These are phyloP conservation scores for Pythium brassicae DNA, from an alignment of 352 stramenopile genomes.

Conservation along the genomic window DNA sequence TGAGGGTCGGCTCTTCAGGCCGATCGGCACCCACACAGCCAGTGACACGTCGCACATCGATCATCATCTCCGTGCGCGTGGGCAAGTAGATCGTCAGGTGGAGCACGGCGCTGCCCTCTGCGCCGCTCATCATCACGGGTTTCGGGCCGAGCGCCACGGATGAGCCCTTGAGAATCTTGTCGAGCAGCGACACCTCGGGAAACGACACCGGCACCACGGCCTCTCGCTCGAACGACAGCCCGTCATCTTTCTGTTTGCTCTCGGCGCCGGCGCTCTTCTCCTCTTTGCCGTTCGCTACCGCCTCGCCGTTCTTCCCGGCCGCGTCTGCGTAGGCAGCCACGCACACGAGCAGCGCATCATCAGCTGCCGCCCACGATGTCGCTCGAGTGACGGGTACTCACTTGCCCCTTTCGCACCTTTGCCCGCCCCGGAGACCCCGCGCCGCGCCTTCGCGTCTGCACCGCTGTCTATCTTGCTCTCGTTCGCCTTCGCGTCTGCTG, in stretches of 20 bases:
- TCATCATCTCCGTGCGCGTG: constrained; percentile 82
- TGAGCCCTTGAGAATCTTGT: constrained; percentile 70
- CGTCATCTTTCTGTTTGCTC: constrained; percentile 27
- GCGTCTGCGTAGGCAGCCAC: constrained; percentile 5
- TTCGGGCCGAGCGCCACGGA: constrained; percentile 43
- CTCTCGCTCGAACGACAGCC: constrained; percentile 71
- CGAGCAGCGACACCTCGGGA: constrained; percentile 68
- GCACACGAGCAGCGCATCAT: neutral
- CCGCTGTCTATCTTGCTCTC: constrained; percentile 9
- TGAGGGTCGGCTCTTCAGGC: too few relatives aligned
- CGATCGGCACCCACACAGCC: too few relatives aligned
- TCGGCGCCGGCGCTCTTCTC: constrained; percentile 12
- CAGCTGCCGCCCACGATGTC: neutral
- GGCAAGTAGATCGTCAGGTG: constrained; percentile 85
- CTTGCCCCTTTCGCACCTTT: constrained; percentile 16
- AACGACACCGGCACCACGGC: constrained; percentile 54
- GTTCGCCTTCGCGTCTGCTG: constrained; percentile 4
- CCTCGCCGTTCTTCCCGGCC: constrained; percentile 1
- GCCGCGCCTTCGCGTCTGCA: constrained; percentile 12
- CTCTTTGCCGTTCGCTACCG: constrained; percentile 3
- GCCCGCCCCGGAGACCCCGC: constrained; percentile 1
- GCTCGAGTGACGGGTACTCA: too few relatives aligned
- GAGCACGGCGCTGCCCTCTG: constrained; percentile 57
- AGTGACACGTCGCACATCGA: constrained; percentile 44
- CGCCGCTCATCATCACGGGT: constrained; percentile 48